Evolutionary conservation across 805 yeast genomes (phyloP), one percentile per base, ranked within the genome.

Genomic region (Wickerhamiella allomyrinae): DNA sequence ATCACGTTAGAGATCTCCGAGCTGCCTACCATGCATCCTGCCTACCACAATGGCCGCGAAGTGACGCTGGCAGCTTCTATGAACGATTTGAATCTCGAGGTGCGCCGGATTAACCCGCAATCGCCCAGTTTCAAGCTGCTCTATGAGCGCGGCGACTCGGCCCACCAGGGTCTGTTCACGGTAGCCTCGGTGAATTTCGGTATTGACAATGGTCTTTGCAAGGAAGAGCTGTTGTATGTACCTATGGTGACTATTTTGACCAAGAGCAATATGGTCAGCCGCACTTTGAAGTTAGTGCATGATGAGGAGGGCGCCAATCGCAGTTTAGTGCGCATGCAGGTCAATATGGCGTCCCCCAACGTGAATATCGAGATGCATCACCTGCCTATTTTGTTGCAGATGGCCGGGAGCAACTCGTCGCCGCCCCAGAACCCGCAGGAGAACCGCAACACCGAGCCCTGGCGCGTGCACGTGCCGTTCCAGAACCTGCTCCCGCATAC

Each of bases 111-210:
- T 47, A 63, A 59, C 44, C 57, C 68, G 6, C 48, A 52, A 27
- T 58, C 59, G 39, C 64, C 68, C 9, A 67, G 66, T 1, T 66
- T 64, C 50, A 55, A 60, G 46, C 52, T 65, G 46, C 46, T 55
- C 29, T 65, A 60, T 45, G 51, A 52, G 7, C 46, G 47, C 3
- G 52, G 46, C 17, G 66, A 61, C 31, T 43, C 52, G n/a, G 67
- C 68, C 3, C 69, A 65, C 45, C 69, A 65, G 49, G 57, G 62
- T 8, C 52, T 61, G 9, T 45, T 60, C 37, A 49, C 63, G 10
- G 47, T 59, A 3, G 54, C 60, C 13, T 57, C 66, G 3, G 37
- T 61, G 23, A 56, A 56, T 9, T 50, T 62, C 29, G 67, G 65
- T 13, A 35, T 63, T 17, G 58, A 54, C 24, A 44, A 43, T 10